Conservation (phyloP, 2,329 filamentous ascomycete genomes). For the Intubia oerlemansii region DNA sequence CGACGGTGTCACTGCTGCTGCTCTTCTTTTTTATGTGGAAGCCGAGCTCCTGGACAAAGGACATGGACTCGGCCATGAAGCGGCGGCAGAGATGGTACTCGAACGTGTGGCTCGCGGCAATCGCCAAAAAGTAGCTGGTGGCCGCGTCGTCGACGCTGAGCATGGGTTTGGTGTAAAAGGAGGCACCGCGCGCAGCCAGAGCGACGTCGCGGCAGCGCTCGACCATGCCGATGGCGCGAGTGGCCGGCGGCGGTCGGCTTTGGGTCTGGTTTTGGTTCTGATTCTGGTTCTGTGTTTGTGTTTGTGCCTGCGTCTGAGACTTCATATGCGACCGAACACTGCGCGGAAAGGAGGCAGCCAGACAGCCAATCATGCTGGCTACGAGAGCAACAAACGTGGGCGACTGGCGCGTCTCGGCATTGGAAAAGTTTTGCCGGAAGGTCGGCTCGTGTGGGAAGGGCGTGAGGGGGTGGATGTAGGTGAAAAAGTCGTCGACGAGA, state of each 20-base stretch:
- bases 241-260: too few relatives aligned
- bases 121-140: constrained; percentile 54
- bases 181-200: constrained; percentile 40
- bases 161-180: constrained; percentile 23
- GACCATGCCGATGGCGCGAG: constrained; percentile 47
- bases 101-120: constrained; percentile 45
- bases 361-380: constrained; percentile 49
- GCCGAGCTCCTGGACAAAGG: constrained; percentile 45
- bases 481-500: constrained; percentile 65
- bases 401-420: constrained; percentile 43
- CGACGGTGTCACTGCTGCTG: too few relatives aligned
- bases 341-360: constrained; percentile 60
- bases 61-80: constrained; percentile 53
- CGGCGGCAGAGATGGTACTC: constrained; percentile 45
- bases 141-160: constrained; percentile 34
- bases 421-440: constrained; percentile 46
- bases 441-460: constrained; percentile 65
- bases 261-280: not conserved
- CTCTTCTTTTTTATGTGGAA: too few relatives aligned
- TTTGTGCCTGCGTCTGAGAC: too few relatives aligned
- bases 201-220: constrained; percentile 51
- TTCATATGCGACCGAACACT: constrained; percentile 47
- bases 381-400: constrained; percentile 48
- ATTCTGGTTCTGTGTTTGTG: not conserved
- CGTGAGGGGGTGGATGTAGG: constrained; percentile 55